phyloP scores from a whole-genome alignment of 306 rosid genomes.

The Quercus berberidifolia region DNA sequence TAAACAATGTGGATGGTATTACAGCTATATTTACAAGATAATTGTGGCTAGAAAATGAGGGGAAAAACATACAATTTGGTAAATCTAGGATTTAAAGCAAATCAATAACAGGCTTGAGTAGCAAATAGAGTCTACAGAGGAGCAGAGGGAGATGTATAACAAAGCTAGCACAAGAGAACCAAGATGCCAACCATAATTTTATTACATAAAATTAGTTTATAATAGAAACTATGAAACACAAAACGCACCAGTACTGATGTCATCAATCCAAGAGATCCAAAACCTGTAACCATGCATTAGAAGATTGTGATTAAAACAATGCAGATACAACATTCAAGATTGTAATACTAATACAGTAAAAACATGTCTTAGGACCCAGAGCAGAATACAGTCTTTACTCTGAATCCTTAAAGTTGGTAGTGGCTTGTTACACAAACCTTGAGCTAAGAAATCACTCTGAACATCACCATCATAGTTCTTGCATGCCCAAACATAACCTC shows the following conservation, averaged over 20 bases:
- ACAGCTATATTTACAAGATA: background rate
- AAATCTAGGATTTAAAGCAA: background rate
- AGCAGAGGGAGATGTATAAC: background rate
- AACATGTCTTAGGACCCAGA: background rate
- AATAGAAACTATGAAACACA: background rate
- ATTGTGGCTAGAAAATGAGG: background rate
- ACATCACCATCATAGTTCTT: slow-evolving; percentile 99
- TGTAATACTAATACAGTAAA: background rate
- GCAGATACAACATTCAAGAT: background rate
- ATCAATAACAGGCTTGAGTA: background rate
- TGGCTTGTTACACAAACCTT: slow-evolving; percentile 53
- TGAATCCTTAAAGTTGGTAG: background rate
- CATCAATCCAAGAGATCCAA: slow-evolving; percentile 99
- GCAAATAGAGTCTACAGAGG: background rate
- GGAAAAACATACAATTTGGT: background rate
- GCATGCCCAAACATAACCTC: slow-evolving; percentile 99
- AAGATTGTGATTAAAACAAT: slow-evolving; percentile 19
- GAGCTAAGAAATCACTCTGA: slow-evolving; percentile 97
- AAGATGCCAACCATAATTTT: background rate
- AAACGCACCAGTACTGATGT: slow-evolving; percentile 89
- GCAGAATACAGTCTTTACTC: background rate
- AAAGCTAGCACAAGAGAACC: background rate
- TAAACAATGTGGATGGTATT: background rate
- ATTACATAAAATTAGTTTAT: background rate
- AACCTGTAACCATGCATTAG: slow-evolving; percentile 49